Conservation (phyloP, 306 rosid species). For the Bauhinia variegata region DNA sequence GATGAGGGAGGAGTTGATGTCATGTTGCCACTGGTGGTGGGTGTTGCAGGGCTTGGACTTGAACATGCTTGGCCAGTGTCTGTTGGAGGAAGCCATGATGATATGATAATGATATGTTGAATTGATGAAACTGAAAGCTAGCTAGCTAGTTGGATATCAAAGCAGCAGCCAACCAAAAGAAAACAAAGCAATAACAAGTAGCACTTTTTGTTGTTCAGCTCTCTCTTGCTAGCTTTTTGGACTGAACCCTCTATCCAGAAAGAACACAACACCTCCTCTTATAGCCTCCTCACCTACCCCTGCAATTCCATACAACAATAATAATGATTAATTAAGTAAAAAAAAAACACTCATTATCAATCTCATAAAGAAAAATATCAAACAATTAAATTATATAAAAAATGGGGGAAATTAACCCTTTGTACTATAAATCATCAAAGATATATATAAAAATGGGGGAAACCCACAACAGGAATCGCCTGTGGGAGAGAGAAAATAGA, state of each 20-base stretch:
- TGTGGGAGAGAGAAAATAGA: constrained; percentile 56
- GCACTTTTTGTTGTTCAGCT: constrained; percentile 48
- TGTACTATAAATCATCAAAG: no score
- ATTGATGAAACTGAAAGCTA: constrained; percentile 33
- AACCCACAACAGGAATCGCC: constrained; percentile 79
- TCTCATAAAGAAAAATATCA: constrained; percentile 37
- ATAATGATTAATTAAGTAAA: constrained; percentile 3
- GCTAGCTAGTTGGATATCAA: constrained; percentile 32
- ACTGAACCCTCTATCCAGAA: constrained; percentile 40
- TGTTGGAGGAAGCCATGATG: constrained; percentile 94
- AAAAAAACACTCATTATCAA: constrained; percentile 4
- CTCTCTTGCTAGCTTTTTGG: constrained; percentile 39
- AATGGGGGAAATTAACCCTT: not conserved
- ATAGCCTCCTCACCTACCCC: constrained; percentile 74
- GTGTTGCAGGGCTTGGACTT: constrained; percentile 90
- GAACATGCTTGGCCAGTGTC: constrained; percentile 99
- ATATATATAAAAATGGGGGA: constrained; percentile 37
- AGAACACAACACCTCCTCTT: constrained; percentile 54
- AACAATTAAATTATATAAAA: constrained; percentile 13
- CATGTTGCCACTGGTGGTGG: constrained; percentile 94
- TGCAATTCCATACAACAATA: constrained; percentile 22
- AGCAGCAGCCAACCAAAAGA: constrained; percentile 47
- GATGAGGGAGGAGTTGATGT: constrained; percentile 70
- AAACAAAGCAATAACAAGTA: constrained; percentile 30
- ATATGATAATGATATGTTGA: constrained; percentile 17